Conservation (phyloP, 768 basidiomycete species). For the Strobilomyces dryophilus region DNA sequence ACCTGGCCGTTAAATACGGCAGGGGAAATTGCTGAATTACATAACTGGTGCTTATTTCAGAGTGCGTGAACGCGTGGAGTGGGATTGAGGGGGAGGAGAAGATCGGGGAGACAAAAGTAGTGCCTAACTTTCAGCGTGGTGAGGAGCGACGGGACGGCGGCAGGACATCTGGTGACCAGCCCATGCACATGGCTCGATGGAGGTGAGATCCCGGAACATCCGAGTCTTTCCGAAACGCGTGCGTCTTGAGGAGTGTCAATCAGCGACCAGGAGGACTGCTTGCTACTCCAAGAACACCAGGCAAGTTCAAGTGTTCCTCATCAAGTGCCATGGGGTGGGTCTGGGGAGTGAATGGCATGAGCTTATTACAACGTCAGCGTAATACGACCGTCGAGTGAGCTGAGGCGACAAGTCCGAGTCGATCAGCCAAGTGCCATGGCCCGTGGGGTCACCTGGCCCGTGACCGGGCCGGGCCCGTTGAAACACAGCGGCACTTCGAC, state of each 20-base stretch:
- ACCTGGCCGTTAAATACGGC: constrained; percentile 1
- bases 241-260: background rate
- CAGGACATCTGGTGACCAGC: background rate
- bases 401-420: too few species aligned
- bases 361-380: too few species aligned
- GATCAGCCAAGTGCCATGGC: too few species aligned
- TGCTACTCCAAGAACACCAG: too few species aligned
- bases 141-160: background rate
- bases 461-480: background rate
- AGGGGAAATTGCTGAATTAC: background rate
- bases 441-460: background rate
- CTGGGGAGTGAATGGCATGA: too few species aligned
- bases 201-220: background rate
- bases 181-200: too few species aligned
- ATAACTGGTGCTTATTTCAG: background rate
- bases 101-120: background rate
- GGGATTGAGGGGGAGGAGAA: background rate
- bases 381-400: too few species aligned
- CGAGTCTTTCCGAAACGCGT: background rate
- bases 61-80: background rate
- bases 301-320: too few species aligned
- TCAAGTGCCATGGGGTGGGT: too few species aligned
- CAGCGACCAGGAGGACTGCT: too few species aligned
- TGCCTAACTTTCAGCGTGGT: background rate
- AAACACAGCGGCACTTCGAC: too few species aligned